Evolutionary conservation across 2,329 filamentous ascomycete species (phyloP).

Genomic region (Alternaria dauci): DNA sequence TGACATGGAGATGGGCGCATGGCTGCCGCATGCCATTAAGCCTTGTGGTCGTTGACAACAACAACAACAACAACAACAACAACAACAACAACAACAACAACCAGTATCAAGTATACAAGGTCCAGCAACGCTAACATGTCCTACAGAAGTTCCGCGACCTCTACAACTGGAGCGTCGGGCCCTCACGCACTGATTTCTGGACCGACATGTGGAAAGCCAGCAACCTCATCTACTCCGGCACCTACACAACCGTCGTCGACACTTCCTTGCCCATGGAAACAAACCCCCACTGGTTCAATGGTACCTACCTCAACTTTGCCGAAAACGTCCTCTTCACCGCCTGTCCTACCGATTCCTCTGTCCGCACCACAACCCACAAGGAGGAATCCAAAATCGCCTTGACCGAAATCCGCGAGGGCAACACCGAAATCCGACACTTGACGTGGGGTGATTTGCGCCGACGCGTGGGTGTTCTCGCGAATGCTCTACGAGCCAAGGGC

Average conservation of each 20-base stretch:
- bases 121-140: neutral
- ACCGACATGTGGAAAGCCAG: constrained; percentile 41
- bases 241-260: constrained; percentile 65
- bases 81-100: neutral
- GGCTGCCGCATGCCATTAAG: neutral
- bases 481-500: constrained; percentile 72
- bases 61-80: too few relatives aligned
- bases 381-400: constrained; percentile 75
- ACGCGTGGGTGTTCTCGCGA: constrained; percentile 66
- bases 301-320: constrained; percentile 77
- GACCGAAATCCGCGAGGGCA: constrained; percentile 77
- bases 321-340: constrained; percentile 78
- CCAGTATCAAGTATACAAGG: neutral
- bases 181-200: constrained; percentile 61
- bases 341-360: constrained; percentile 53
- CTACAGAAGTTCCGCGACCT: constrained; percentile 72
- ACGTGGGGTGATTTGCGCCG: constrained; percentile 73
- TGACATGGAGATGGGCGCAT: neutral
- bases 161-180: constrained; percentile 71
- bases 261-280: constrained; percentile 73
- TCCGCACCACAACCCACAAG: constrained; percentile 66
- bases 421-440: constrained; percentile 60
- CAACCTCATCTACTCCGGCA: constrained; percentile 43
- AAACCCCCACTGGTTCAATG: constrained; percentile 80
- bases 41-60: neutral